A percentile compares a stretch with the other conserved stretches of the same genome.
phyloP scores from a whole-genome alignment of 257 asterid species.

The Fraxinus anomala region DNA sequence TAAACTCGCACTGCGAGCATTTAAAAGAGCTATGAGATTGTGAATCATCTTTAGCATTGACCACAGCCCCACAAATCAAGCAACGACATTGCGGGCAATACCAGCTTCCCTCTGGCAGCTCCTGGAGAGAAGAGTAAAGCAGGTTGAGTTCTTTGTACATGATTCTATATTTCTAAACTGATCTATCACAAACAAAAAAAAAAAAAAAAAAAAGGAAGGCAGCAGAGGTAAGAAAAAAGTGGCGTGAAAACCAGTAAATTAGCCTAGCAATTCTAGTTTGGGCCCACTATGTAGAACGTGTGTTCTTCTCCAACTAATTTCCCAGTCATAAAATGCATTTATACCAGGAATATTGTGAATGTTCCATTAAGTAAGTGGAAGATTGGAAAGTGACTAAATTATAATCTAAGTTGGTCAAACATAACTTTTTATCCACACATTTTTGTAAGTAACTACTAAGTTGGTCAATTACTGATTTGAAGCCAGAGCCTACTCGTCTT shows the following conservation, averaged over 20 bases:
- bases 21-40: slow-evolving; percentile 50
- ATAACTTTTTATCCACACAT: not conserved
- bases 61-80: slow-evolving; percentile 75
- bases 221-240: not conserved
- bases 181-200: no score
- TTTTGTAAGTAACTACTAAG: not conserved
- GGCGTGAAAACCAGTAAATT: slow-evolving; percentile 4
- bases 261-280: slow-evolving; percentile 10
- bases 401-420: not conserved
- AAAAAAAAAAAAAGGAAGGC: no score
- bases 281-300: not conserved
- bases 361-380: not conserved
- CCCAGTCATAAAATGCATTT: slow-evolving; percentile 6
- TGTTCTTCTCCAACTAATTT: not conserved
- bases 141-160: not conserved
- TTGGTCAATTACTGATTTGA: no score
- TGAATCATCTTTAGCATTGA: slow-evolving; percentile 50
- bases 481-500: no score
- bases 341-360: not conserved
- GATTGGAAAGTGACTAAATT: not conserved
- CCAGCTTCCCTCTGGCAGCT: slow-evolving; percentile 97
- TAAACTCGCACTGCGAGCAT: slow-evolving; percentile 84
- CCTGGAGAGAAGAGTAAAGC: slow-evolving; percentile 50
- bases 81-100: slow-evolving; percentile 93
- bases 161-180: no score